These are phyloP conservation scores for Backusella westeae DNA, from an alignment of 192 early-diverging fungal genomes.

Conservation along the genomic window DNA sequence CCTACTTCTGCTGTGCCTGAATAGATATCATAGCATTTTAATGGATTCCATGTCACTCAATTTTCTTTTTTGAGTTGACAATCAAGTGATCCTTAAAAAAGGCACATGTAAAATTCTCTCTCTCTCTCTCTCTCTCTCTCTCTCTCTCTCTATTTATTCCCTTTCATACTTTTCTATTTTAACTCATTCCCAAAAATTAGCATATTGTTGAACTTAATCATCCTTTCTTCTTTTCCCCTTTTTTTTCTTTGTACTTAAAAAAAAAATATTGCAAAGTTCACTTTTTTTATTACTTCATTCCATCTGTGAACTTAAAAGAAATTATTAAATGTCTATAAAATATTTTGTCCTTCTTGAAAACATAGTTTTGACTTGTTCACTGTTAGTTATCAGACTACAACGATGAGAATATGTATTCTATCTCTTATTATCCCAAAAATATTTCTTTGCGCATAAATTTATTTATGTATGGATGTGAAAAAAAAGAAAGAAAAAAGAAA, in stretches of 20 bases:
- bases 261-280: not conserved
- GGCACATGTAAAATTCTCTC: constrained; percentile 1
- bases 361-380: too few relatives aligned
- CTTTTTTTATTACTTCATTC: not conserved
- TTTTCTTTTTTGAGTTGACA: not conserved
- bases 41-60: not conserved
- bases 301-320: not conserved
- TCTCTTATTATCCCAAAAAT: not conserved
- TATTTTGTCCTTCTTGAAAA: too few relatives aligned
- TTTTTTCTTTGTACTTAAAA: not conserved
- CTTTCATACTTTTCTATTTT: not conserved
- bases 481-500: not conserved
- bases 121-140: not conserved
- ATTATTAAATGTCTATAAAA: not conserved
- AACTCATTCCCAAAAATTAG: not conserved
- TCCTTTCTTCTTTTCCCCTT: not conserved
- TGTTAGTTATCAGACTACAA: too few relatives aligned
- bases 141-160: not conserved
- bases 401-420: too few relatives aligned
- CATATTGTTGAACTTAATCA: not conserved
- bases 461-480: not conserved
- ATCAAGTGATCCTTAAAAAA: not conserved
- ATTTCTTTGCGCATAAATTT: not conserved
- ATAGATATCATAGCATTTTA: not conserved
- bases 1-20: not conserved